A percentile compares a stretch with the other conserved stretches of the same genome.
These are phyloP conservation scores for Uronychia binucleata DNA, from an alignment of 73 alveolate genomes.

Conservation along the genomic window DNA sequence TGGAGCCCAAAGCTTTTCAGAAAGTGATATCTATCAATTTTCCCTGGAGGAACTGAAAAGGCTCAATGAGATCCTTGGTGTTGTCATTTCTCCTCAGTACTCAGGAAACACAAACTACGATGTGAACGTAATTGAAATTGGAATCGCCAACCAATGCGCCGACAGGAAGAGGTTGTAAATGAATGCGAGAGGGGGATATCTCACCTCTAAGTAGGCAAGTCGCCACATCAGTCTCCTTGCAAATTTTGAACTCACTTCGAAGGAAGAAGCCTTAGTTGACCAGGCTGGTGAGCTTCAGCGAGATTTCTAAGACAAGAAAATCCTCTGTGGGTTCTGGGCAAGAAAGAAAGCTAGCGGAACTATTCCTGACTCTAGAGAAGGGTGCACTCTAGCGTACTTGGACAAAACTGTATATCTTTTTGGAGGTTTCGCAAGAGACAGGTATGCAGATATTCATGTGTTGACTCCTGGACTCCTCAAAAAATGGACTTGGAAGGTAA, in stretches of 20 bases:
- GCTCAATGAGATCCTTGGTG: neutral
- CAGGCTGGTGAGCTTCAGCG: neutral
- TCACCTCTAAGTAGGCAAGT: neutral
- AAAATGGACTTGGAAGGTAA: conserved; percentile 5
- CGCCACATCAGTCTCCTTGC: neutral
- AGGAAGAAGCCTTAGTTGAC: neutral
- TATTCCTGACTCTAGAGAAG: conserved; percentile 30
- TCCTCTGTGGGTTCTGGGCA: conserved; percentile 19
- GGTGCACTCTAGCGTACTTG: conserved; percentile 10
- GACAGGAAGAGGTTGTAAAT: neutral
- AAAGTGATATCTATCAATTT: neutral
- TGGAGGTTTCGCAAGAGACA: conserved; percentile 48
- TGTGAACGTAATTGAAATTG: neutral
- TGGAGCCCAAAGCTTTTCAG: neutral
- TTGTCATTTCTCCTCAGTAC: neutral
- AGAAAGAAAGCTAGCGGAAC: neutral
- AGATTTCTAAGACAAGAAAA: neutral
- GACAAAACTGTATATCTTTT: conserved; percentile 23
- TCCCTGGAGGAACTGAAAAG: neutral
- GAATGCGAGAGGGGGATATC: conserved; percentile 18
- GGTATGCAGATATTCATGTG: conserved; percentile 6
- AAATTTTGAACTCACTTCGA: neutral
- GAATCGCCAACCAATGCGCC: neutral
- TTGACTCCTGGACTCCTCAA: conserved; percentile 1
- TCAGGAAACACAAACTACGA: neutral